Conservation (phyloP, 2,329 filamentous ascomycete genomes). For the Fusarium paranaense region DNA sequence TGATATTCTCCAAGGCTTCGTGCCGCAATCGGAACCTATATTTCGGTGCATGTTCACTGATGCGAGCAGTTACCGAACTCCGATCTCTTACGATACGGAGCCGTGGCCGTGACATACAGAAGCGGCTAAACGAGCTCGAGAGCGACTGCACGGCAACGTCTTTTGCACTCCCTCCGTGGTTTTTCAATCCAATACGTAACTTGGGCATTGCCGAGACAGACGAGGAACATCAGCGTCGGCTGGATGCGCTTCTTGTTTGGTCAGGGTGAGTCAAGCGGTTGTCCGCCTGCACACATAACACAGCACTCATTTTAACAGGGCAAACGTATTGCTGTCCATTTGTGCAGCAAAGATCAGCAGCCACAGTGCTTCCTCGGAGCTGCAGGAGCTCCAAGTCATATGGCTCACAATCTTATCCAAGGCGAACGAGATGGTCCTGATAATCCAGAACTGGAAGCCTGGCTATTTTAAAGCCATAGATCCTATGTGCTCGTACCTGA, state of each 20-base stretch:
- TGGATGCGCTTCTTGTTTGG: not conserved
- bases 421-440: not conserved
- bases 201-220: not conserved
- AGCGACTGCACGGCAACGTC: not conserved
- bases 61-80: not conserved
- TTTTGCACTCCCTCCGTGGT: not conserved
- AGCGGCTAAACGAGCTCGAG: not conserved
- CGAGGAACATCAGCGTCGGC: not conserved
- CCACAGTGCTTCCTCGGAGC: not conserved
- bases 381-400: not conserved
- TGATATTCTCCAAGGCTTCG: not conserved
- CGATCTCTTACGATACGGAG: not conserved
- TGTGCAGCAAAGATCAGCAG: not conserved
- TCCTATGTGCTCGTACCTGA: not conserved
- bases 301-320: not conserved
- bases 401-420: not conserved
- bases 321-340: not conserved
- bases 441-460: not conserved
- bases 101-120: not conserved
- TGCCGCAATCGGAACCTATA: not conserved
- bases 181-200: not conserved
- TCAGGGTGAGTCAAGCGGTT: not conserved
- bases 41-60: not conserved
- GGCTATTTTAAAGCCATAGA: not conserved
- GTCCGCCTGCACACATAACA: not conserved